Evolutionary conservation across 345 rosid genomes (phyloP).

Genomic region (Fremontodendron californicum): DNA sequence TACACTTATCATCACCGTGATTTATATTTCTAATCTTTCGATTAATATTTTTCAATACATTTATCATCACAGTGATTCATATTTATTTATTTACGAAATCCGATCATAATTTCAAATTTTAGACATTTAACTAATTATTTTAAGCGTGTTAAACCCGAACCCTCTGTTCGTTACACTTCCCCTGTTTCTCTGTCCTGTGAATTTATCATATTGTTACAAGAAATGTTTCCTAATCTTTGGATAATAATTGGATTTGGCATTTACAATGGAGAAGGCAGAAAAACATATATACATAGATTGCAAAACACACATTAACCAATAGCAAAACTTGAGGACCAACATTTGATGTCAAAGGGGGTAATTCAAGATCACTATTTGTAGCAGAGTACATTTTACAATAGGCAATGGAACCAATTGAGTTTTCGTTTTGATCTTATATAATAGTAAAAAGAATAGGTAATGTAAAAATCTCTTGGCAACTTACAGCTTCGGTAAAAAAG

Average conservation of each 20-base stretch:
- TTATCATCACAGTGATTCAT: too few relatives aligned
- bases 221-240: not conserved
- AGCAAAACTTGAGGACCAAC: not conserved
- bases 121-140: too few relatives aligned
- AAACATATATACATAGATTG: not conserved
- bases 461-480: not conserved
- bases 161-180: too few relatives aligned
- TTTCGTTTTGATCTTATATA: not conserved
- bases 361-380: not conserved
- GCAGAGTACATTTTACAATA: not conserved
- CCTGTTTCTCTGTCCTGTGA: too few relatives aligned
- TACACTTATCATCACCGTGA: too few relatives aligned
- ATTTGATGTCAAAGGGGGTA: not conserved
- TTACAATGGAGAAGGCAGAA: not conserved
- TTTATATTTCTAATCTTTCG: too few relatives aligned
- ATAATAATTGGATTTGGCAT: not conserved
- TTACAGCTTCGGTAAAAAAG: not conserved
- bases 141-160: too few relatives aligned
- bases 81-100: too few relatives aligned
- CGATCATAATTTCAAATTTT: too few relatives aligned
- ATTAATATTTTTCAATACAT: too few relatives aligned
- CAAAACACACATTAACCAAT: not conserved
- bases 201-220: too few relatives aligned
- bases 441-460: not conserved
- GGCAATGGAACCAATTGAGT: too few relatives aligned